These are phyloP conservation scores for Penicillium dipodomyicola DNA, from an alignment of 495 filamentous ascomycete species.

Conservation along the genomic window DNA sequence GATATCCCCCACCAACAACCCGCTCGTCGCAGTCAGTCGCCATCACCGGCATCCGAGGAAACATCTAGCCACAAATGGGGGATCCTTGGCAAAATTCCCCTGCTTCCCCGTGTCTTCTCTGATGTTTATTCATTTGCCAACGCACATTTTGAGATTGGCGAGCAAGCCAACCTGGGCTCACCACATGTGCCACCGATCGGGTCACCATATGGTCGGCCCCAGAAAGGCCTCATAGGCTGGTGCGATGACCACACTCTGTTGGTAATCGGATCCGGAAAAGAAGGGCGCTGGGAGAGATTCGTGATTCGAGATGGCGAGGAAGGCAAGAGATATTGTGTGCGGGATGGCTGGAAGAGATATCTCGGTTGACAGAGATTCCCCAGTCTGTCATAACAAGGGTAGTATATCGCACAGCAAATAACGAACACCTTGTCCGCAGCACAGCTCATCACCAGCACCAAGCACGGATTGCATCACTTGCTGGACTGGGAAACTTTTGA, in stretches of 20 bases:
- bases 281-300: constrained; percentile 84
- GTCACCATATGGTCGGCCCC: constrained; percentile 53
- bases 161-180: constrained; percentile 55
- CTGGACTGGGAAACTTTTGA: neutral
- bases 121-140: constrained; percentile 80
- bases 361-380: constrained; percentile 43
- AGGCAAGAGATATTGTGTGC: constrained; percentile 56
- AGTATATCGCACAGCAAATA: neutral
- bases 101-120: constrained; percentile 76
- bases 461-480: neutral
- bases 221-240: constrained; percentile 80
- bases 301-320: constrained; percentile 61
- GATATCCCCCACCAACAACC: constrained; percentile 57
- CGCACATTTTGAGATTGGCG: constrained; percentile 73
- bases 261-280: constrained; percentile 76
- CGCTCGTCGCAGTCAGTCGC: constrained; percentile 35
- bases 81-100: constrained; percentile 69
- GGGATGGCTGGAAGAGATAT: constrained; percentile 83
- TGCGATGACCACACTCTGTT: constrained; percentile 62
- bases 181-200: constrained; percentile 42
- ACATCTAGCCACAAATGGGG: constrained; percentile 72
- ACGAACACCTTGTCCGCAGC: neutral
- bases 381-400: neutral
- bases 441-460: neutral
- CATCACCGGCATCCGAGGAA: constrained; percentile 40